phyloP scores from a whole-genome alignment of 2,329 filamentous ascomycete species.

The Ilyonectria robusta region DNA sequence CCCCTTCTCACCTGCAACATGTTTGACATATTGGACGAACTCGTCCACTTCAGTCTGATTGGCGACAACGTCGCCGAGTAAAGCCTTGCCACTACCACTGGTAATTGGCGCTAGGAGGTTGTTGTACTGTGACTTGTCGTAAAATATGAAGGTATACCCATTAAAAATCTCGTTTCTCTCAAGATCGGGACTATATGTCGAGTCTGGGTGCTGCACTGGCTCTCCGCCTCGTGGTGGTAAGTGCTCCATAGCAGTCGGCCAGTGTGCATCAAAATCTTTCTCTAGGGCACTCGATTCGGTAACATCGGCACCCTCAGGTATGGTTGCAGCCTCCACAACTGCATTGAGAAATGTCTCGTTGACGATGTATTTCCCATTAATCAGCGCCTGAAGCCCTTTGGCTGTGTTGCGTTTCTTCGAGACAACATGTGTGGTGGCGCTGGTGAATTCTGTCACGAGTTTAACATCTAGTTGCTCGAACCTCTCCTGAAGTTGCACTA shows the following conservation, averaged over 20 bases:
- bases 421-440: constrained; percentile 87
- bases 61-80: constrained; percentile 74
- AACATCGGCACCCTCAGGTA: constrained; percentile 61
- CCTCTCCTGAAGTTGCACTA: constrained; percentile 72
- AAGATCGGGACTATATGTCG: constrained; percentile 80
- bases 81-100: constrained; percentile 85
- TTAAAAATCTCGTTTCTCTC: constrained; percentile 81
- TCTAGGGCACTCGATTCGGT: constrained; percentile 74
- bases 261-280: constrained; percentile 81
- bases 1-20: constrained; percentile 81
- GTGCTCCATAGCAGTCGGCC: constrained; percentile 81
- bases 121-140: constrained; percentile 81
- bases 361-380: constrained; percentile 86
- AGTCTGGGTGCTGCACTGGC: constrained; percentile 75
- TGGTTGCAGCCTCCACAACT: constrained; percentile 72
- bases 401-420: constrained; percentile 91
- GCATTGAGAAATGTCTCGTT: constrained; percentile 81
- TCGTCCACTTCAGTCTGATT: constrained; percentile 79
- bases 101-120: constrained; percentile 82
- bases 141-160: constrained; percentile 91
- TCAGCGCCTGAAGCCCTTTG: constrained; percentile 87
- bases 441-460: constrained; percentile 79
- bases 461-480: constrained; percentile 94
- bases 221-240: constrained; percentile 84
- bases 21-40: constrained; percentile 83